These are phyloP conservation scores for Arabis alpina DNA, from an alignment of 345 rosid genomes.

Conservation along the genomic window DNA sequence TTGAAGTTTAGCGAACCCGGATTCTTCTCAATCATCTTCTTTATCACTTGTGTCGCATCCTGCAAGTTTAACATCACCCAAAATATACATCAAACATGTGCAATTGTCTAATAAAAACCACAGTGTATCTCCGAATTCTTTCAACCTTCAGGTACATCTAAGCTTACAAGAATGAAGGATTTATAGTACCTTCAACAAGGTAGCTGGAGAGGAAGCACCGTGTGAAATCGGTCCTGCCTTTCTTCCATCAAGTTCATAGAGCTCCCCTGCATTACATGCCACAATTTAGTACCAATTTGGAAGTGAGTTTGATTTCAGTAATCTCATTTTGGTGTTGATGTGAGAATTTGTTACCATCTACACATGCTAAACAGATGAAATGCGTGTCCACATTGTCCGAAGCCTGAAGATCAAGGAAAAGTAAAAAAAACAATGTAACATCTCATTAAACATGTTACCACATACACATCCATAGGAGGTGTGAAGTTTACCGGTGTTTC, in stretches of 20 bases:
- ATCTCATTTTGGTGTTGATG: background rate
- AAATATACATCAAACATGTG: slow-evolving; percentile 10
- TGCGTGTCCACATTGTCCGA: slow-evolving; percentile 67
- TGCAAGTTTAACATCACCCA: slow-evolving; percentile 36
- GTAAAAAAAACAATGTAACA: slow-evolving; percentile 7
- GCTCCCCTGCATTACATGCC: slow-evolving; percentile 53
- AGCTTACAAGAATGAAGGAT: background rate
- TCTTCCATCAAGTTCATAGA: slow-evolving; percentile 94
- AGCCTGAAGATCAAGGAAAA: slow-evolving; percentile 54
- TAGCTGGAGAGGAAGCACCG: slow-evolving; percentile 69
- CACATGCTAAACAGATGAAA: slow-evolving; percentile 85
- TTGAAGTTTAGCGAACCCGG: slow-evolving; percentile 81
- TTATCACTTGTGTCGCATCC: slow-evolving; percentile 82
- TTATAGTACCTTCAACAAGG: slow-evolving; percentile 64
- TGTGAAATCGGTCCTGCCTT: slow-evolving; percentile 80
- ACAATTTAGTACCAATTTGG: slow-evolving; percentile 1
- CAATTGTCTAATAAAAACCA: too few relatives aligned
- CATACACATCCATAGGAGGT: background rate
- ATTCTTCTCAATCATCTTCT: slow-evolving; percentile 75
- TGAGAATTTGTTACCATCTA: slow-evolving; percentile 59
- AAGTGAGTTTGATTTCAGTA: slow-evolving; percentile 1
- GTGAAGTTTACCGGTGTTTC: slow-evolving; percentile 64
- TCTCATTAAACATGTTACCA: background rate
- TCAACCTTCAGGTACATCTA: too few relatives aligned
- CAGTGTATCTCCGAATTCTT: too few relatives aligned